A percentile compares a stretch with the other conserved stretches of the same genome.
These are phyloP conservation scores for Hanseniaspora vineae DNA, from an alignment of 805 yeast genomes.

Conservation along the genomic window DNA sequence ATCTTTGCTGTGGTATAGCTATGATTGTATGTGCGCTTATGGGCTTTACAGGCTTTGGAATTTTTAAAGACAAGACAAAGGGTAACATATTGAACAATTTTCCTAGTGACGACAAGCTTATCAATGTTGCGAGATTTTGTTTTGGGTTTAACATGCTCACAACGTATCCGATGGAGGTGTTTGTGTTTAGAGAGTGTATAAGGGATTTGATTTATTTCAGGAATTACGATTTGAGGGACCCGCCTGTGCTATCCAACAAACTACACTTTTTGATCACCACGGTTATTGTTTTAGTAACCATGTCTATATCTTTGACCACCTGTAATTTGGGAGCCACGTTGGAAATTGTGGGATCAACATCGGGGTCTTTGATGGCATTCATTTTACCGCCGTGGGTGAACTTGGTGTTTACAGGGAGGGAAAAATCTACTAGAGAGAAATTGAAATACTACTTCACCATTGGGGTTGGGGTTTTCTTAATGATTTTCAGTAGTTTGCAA, in stretches of 20 bases:
- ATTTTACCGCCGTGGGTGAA: conserved; percentile 82
- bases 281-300: conserved; percentile 48
- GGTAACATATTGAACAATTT: conserved; percentile 87
- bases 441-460: conserved; percentile 50
- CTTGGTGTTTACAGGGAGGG: conserved; percentile 43
- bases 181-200: conserved; percentile 82
- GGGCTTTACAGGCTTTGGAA: conserved; percentile 67
- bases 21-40: conserved; percentile 65
- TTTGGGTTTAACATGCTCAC: conserved; percentile 90
- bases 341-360: conserved; percentile 84
- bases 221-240: conserved; percentile 16
- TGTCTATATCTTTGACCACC: conserved; percentile 65
- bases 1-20: conserved; percentile 69
- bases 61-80: conserved; percentile 64
- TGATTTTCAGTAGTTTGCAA: conserved; percentile 65
- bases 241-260: conserved; percentile 29
- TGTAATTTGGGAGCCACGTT: conserved; percentile 83
- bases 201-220: conserved; percentile 40
- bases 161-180: conserved; percentile 80
- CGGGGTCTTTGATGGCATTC: conserved; percentile 87
- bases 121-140: conserved; percentile 79
- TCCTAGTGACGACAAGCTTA: conserved; percentile 56
- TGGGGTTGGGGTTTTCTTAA: conserved; percentile 59
- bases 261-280: conserved; percentile 59
- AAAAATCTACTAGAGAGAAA: conserved; percentile 30